Evolutionary conservation across 2,329 filamentous ascomycete species (phyloP).

Genomic region (Immersiporthe knoxdaviesiana): DNA sequence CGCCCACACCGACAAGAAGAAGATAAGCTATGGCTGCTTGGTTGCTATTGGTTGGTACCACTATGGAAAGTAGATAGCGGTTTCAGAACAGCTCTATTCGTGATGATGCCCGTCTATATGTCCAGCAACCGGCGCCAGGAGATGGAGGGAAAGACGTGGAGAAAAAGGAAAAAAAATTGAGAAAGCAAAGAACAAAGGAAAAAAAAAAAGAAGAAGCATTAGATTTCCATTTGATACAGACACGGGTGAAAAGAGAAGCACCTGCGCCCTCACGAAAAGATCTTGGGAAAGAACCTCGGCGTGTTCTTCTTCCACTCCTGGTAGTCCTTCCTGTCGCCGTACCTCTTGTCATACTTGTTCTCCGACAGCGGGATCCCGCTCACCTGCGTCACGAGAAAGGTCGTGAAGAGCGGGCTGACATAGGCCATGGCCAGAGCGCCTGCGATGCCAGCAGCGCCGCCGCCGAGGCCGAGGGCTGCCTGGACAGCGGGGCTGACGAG

Average conservation of each 20-base stretch:
- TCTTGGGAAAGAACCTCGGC: conserved; percentile 65
- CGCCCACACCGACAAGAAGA: conserved; percentile 7
- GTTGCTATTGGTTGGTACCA: neutral
- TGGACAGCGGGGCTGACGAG: conserved; percentile 59
- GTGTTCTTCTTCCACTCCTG: conserved; percentile 70
- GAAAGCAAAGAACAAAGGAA: too few relatives aligned
- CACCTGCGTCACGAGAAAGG: conserved; percentile 65
- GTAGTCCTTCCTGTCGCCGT: conserved; percentile 67
- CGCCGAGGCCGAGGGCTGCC: conserved; percentile 58
- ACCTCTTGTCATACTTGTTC: conserved; percentile 68
- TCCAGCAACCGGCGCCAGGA: neutral
- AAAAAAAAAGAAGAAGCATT: too few relatives aligned
- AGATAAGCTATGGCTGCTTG: neutral
- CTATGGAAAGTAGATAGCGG: conserved; percentile 2
- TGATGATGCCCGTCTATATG: conserved; percentile 17
- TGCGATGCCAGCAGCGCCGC: conserved; percentile 39
- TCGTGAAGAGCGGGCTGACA: conserved; percentile 66
- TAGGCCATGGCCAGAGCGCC: conserved; percentile 50
- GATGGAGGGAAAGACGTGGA: neutral
- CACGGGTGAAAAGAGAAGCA: neutral
- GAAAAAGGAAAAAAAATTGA: neutral
- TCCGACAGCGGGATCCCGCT: conserved; percentile 69
- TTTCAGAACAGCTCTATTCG: conserved; percentile 3
- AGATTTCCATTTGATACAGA: neutral
- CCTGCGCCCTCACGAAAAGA: conserved; percentile 42